Percentiles rank a stretch among this genome's conserved stretches.
phyloP scores from a whole-genome alignment of 2,329 filamentous ascomycete species.

The Penicillium sp. region DNA sequence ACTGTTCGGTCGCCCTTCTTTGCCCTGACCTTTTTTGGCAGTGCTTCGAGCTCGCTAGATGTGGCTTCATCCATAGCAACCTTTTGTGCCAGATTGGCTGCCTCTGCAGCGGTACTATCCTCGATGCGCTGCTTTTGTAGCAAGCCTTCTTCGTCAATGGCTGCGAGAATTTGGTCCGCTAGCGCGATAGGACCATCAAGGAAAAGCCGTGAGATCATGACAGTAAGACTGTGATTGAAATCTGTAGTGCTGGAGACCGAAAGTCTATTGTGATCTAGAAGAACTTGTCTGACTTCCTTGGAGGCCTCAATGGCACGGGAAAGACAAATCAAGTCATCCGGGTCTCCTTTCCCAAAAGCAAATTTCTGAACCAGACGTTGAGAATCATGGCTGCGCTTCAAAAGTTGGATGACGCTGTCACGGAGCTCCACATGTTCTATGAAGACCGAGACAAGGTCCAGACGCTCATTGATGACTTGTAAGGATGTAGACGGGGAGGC shows the following conservation, averaged over 20 bases:
- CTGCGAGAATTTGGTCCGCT: slow-evolving; percentile 67
- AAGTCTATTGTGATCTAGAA: slow-evolving; percentile 25
- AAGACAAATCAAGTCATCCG: slow-evolving; percentile 83
- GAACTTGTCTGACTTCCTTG: slow-evolving; percentile 56
- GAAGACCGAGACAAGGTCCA: slow-evolving; percentile 79
- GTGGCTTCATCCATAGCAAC: slow-evolving; percentile 66
- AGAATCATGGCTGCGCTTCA: slow-evolving; percentile 78
- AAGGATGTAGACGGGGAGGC: slow-evolving; percentile 85
- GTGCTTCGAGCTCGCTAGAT: slow-evolving; percentile 54
- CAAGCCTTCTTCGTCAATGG: slow-evolving; percentile 93
- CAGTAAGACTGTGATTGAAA: slow-evolving; percentile 24
- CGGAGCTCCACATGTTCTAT: slow-evolving; percentile 65
- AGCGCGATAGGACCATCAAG: slow-evolving; percentile 67
- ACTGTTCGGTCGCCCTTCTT: slow-evolving; percentile 30
- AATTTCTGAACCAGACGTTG: slow-evolving; percentile 93
- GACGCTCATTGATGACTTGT: slow-evolving; percentile 70
- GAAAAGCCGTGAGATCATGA: slow-evolving; percentile 35
- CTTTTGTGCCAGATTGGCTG: slow-evolving; percentile 71
- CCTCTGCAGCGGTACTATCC: slow-evolving; percentile 67
- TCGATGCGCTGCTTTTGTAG: slow-evolving; percentile 74
- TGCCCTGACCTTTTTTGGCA: slow-evolving; percentile 53
- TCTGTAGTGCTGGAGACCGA: slow-evolving; percentile 5
- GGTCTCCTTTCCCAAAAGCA: slow-evolving; percentile 83
- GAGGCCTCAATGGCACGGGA: slow-evolving; percentile 78
- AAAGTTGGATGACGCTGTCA: slow-evolving; percentile 65